Base-by-base conservation (phyloP, 805 yeast genomes). In the Lachancea sp. region DNA sequence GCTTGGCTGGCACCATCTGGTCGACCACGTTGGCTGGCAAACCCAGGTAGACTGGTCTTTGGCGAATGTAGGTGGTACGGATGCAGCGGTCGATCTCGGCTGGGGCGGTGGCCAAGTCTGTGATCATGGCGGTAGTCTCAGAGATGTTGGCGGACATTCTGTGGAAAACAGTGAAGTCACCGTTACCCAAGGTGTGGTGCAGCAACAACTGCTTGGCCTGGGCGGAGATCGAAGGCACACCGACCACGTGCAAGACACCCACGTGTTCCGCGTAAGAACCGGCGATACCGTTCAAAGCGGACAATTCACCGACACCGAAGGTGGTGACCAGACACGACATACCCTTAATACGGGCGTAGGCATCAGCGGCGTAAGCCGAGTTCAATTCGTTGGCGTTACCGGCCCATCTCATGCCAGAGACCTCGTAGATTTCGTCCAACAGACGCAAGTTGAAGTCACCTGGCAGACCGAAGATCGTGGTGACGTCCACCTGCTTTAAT, bases 201-300 rank as follows among this genome's bases (percentile, higher is more conserved):
- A 83, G 70, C 56, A 83, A 65, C 63, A 83, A 68, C 52, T 81
- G 82, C 61, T 80, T 73, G 50, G 81, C 76, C 60, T 80, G 86
- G 29, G 94, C 75, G 23, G 80, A 69, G 55, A 77, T 69, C 41
- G 90, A 78, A 49, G 95, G 95, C 43, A 83, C 83, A 61, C 95
- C 95, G 32, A 85, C 95, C 52, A 85, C 75, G 67, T 85, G 94
- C 49, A 85, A 67, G 51, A 84, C 64, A 54, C 92, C 92, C 47
- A 86, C 89, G 65, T 85, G 94, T 65, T 86, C 95, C 48, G 95
- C 89, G 66, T 78, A 85, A 38, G 92, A 71, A 54, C 95, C 95
- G 33, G 89, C 95, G 58, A 86, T 74, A 54, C 92, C 95, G 64
- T 84, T 84, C 54, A 84, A 69, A 9, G 94, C 90, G 21, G 83